phyloP scores from a whole-genome alignment of 495 filamentous ascomycete species.

The Talaromyces ruber region DNA sequence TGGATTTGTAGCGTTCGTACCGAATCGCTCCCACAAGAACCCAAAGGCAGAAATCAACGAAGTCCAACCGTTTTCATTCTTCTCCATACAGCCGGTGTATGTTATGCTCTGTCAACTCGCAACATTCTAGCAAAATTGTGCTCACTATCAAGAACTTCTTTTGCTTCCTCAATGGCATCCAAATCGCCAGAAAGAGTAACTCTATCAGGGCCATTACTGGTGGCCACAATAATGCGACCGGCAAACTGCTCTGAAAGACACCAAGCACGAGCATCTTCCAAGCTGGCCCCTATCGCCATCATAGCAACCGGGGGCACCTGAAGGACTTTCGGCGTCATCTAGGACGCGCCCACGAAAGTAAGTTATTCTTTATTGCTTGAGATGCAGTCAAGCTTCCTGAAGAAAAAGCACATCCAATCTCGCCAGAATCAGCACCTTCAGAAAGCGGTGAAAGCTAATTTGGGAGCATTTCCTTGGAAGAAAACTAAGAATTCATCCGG shows the following conservation, averaged over 20 bases:
- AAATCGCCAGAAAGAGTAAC: constrained; percentile 31
- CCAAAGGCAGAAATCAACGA: neutral
- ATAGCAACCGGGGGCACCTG: constrained; percentile 35
- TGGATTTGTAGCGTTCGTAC: neutral
- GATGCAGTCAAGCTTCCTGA: constrained; percentile 30
- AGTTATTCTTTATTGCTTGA: constrained; percentile 33
- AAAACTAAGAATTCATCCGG: too few species aligned
- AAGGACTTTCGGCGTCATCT: constrained; percentile 7
- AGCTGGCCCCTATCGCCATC: constrained; percentile 40
- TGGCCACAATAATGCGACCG: constrained; percentile 21
- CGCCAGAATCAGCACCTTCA: too few species aligned
- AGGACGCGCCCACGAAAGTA: constrained; percentile 41
- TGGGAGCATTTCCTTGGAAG: too few species aligned
- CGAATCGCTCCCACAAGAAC: neutral
- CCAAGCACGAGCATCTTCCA: constrained; percentile 37
- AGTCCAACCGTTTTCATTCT: neutral
- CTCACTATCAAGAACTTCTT: constrained; percentile 32
- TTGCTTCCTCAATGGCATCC: constrained; percentile 37
- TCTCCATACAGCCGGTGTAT: neutral
- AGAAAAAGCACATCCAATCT: constrained; percentile 50
- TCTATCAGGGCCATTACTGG: constrained; percentile 24
- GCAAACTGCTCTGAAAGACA: constrained; percentile 22
- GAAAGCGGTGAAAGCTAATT: too few species aligned
- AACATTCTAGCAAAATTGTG: constrained; percentile 30
- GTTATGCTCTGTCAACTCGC: constrained; percentile 45